Conservation (phyloP, 2,329 filamentous ascomycete species). For the Iodosphaeria phyllophila region DNA sequence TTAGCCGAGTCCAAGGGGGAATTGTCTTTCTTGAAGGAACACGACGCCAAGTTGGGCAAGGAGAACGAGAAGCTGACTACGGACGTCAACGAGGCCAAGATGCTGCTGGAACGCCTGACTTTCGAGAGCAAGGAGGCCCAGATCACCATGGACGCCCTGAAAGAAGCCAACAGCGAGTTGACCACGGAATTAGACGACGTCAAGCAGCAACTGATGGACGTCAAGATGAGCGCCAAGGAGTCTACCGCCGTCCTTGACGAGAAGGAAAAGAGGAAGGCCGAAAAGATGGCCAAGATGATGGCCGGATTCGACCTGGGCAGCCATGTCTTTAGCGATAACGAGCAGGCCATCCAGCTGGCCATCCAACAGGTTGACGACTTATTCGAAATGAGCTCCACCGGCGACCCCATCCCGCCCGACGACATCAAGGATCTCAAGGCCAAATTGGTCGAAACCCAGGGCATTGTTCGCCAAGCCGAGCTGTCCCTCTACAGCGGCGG, state of each 20-base stretch:
- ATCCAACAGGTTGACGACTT: conserved; percentile 70
- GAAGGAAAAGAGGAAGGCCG: conserved; percentile 96
- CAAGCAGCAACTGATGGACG: conserved; percentile 88
- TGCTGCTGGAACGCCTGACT: conserved; percentile 87
- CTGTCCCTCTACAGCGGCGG: conserved; percentile 58
- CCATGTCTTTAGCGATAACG: conserved; percentile 86
- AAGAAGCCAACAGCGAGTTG: conserved; percentile 87
- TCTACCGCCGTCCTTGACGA: conserved; percentile 78
- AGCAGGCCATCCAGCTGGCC: conserved; percentile 64
- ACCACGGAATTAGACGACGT: conserved; percentile 84
- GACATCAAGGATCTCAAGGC: conserved; percentile 61
- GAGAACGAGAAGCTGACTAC: conserved; percentile 76
- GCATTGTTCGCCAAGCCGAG: conserved; percentile 83
- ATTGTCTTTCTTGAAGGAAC: conserved; percentile 67
- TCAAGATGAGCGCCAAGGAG: conserved; percentile 93
- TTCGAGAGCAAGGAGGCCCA: conserved; percentile 94
- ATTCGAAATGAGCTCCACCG: conserved; percentile 55
- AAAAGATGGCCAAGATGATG: conserved; percentile 99
- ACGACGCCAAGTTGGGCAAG: conserved; percentile 64
- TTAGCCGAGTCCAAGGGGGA: conserved; percentile 76
- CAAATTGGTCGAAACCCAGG: conserved; percentile 74
- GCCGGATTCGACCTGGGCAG: conserved; percentile 88
- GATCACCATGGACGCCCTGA: conserved; percentile 94
- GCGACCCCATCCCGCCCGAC: conserved; percentile 65
- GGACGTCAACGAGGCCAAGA: conserved; percentile 83